These are phyloP conservation scores for Backusella psychrophila DNA, from an alignment of 192 early-diverging fungal genomes.

Conservation along the genomic window DNA sequence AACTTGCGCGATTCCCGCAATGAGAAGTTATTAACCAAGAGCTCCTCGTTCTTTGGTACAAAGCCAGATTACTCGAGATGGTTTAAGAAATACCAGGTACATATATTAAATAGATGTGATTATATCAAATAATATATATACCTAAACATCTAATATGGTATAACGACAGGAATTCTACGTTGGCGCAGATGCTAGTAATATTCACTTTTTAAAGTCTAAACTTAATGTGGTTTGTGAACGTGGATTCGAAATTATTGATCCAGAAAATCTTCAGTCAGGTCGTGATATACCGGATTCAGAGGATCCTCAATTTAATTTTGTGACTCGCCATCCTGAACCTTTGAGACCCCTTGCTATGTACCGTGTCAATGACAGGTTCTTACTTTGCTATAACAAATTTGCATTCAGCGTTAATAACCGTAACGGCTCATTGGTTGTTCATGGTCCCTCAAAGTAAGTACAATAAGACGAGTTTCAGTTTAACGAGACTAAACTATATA, in stretches of 20 bases:
- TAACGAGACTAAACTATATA: not conserved
- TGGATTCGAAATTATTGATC: constrained; percentile 94
- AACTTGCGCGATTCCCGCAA: constrained; percentile 33
- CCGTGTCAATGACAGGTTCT: constrained; percentile 68
- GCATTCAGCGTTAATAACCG: constrained; percentile 90
- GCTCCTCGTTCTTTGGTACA: constrained; percentile 3
- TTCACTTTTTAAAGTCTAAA: constrained; percentile 86
- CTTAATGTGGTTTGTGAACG: constrained; percentile 89
- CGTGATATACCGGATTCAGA: constrained; percentile 82
- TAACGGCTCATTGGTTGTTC: constrained; percentile 51
- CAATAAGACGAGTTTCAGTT: not conserved
- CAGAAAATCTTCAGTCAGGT: constrained; percentile 75
- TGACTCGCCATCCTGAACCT: constrained; percentile 70
- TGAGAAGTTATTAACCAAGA: constrained; percentile 10
- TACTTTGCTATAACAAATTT: constrained; percentile 95
- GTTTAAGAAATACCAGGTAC: constrained; percentile 35
- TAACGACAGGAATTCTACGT: constrained; percentile 87
- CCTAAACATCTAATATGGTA: not conserved
- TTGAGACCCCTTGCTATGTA: constrained; percentile 82
- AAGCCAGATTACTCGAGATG: constrained; percentile 7
- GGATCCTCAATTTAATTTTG: constrained; percentile 81
- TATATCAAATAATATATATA: not conserved
- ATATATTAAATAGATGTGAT: not conserved
- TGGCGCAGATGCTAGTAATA: constrained; percentile 80
- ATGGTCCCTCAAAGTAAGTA: constrained; percentile 6